Conservation (phyloP, 176 grass and related monocot species). For the Bonia amplexicaulis region DNA sequence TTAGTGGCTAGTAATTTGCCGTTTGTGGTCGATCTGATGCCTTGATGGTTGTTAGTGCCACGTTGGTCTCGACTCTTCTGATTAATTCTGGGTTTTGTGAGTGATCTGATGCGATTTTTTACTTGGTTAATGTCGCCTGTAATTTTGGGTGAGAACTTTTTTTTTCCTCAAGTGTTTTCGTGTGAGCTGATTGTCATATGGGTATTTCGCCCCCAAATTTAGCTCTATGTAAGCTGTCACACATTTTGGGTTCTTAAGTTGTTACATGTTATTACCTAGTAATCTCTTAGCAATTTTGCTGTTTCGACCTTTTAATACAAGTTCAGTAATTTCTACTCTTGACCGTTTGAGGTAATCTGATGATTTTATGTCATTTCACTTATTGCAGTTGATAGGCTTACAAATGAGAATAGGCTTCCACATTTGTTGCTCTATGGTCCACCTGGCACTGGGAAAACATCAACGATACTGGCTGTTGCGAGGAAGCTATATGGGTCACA, state of each 20-base stretch:
- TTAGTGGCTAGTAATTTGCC: neutral
- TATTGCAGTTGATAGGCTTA: slow-evolving; percentile 70
- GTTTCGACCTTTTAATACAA: neutral
- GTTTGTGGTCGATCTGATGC: neutral
- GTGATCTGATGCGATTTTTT: neutral
- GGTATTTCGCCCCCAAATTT: neutral
- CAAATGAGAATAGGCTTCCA: slow-evolving; percentile 85
- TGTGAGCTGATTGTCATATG: neutral
- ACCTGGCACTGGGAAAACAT: slow-evolving; percentile 89
- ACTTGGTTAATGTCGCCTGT: neutral
- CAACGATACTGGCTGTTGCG: slow-evolving; percentile 84
- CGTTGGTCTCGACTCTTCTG: neutral
- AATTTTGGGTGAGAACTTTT: neutral
- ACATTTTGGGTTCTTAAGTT: neutral
- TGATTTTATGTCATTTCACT: neutral
- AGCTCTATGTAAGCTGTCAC: neutral
- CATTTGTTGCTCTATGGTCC: slow-evolving; percentile 88
- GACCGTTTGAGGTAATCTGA: neutral
- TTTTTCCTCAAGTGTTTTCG: neutral
- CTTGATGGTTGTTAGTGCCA: neutral
- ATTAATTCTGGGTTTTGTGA: neutral
- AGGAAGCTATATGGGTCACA: slow-evolving; percentile 87
- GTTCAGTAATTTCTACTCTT: neutral
- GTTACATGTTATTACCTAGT: neutral
- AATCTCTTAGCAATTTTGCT: neutral